phyloP scores from a whole-genome alignment of 495 filamentous ascomycete species.

The Daldinia concentrica region DNA sequence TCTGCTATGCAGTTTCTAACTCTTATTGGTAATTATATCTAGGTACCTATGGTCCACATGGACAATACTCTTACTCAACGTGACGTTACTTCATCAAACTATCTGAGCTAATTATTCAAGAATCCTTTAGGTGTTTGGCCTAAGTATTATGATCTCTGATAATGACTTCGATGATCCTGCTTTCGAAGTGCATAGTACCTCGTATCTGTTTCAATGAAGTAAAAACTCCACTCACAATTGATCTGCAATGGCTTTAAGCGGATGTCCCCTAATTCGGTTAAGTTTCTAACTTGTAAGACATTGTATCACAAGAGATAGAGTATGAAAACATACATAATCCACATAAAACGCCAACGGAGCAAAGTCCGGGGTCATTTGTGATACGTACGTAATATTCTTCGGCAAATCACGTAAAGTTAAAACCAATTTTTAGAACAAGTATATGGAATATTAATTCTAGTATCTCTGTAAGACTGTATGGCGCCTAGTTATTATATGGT shows the following conservation, averaged over 20 bases:
- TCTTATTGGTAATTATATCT: no score
- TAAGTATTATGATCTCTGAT: background rate
- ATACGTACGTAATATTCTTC: slow-evolving; percentile 6
- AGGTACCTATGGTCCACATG: no score
- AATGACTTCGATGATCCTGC: background rate
- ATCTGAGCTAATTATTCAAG: no score
- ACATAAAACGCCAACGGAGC: slow-evolving; percentile 21
- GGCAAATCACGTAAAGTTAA: slow-evolving; percentile 1
- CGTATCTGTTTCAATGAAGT: background rate
- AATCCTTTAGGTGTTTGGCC: no score
- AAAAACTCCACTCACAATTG: background rate
- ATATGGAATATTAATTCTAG: background rate
- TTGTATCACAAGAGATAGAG: slow-evolving; percentile 29
- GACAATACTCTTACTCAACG: no score
- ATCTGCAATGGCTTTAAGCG: slow-evolving; percentile 12
- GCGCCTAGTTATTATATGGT: background rate
- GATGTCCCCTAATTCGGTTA: slow-evolving; percentile 13
- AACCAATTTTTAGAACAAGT: background rate
- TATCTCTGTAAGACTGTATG: background rate
- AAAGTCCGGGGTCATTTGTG: slow-evolving; percentile 19
- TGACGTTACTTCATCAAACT: no score
- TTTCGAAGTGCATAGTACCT: background rate
- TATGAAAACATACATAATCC: slow-evolving; percentile 21
- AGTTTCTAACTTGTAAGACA: slow-evolving; percentile 28
- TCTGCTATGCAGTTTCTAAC: no score